Base-by-base conservation (phyloP, 2,329 filamentous ascomycete species). In the Blastomyces silverae region DNA sequence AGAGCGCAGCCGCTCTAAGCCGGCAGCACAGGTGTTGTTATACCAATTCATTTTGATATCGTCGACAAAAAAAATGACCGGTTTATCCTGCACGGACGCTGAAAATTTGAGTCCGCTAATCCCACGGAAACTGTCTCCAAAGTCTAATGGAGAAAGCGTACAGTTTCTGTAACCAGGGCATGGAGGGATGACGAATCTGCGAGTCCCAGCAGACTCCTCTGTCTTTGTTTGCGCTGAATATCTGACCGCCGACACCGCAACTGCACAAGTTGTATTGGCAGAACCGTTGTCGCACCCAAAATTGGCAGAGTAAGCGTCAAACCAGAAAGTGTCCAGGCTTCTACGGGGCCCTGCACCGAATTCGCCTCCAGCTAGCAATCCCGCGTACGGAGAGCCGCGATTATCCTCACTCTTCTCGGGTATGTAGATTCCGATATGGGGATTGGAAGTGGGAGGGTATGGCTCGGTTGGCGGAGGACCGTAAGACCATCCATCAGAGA, bases 401-500 rank as follows among this genome's bases (percentile, higher is more conserved):
- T 66, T 65, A 15, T 67, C 64, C 22, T 72, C 71, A 50, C 68
- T 42, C 77, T 71, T 15, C 3, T 15, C 31, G 25, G 79, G 77
- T 46, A 81, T 70, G 71, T 80, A 83, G 66, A 82, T 79, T 25
- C 79, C 80, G 2, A 82, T 71, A 61, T 80, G 78, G 1, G 80
- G 81, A 20, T 76, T 71, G 15, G 81, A 83, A 1, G 76, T 70
- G 2, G 81, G 77, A 15, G 73, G 70, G 66, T 79, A 82, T 10
- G 79, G 79, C 65, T 79, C 75, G 64, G 72, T 75, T 52, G 77
- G 76, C 50, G 77, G 76, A 3, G 80, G 79, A 42, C 79, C 77
- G 68, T 83, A 82, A 3, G 78, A 77, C 71, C 79, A 84, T 28
- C 81, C 82, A 64, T 79, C 76, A 53, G 80, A 79, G 72, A 81